phyloP scores from a whole-genome alignment of 2,329 filamentous ascomycete genomes.

The Neocatenulostroma microsporum region DNA sequence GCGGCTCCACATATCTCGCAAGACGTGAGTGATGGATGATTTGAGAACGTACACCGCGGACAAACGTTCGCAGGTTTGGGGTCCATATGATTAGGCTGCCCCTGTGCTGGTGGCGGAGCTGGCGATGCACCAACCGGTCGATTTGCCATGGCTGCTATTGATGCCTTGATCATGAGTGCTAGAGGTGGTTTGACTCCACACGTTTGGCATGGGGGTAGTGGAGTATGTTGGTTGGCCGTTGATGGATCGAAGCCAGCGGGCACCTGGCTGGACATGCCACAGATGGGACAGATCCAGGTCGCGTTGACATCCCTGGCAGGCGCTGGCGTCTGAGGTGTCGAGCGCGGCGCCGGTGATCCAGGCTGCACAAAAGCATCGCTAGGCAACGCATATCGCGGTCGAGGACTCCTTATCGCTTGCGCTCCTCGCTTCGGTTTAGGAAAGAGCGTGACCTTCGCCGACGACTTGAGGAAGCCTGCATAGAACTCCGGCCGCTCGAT shows the following conservation, averaged over 20 bases:
- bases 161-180: constrained; percentile 74
- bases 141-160: constrained; percentile 66
- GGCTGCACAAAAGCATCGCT: constrained; percentile 34
- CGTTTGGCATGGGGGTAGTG: constrained; percentile 76
- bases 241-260: constrained; percentile 88
- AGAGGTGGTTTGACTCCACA: constrained; percentile 91
- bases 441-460: constrained; percentile 81
- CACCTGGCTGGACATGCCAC: constrained; percentile 86
- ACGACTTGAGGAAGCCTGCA: constrained; percentile 89
- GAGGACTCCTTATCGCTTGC: constrained; percentile 45
- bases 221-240: constrained; percentile 69
- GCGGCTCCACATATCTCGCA: constrained; percentile 77
- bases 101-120: not conserved
- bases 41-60: constrained; percentile 85
- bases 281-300: constrained; percentile 95
- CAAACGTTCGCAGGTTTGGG: constrained; percentile 44
- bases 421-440: constrained; percentile 72
- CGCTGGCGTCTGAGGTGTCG: constrained; percentile 39
- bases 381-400: constrained; percentile 40
- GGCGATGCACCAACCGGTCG: constrained; percentile 28
- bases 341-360: constrained; percentile 41
- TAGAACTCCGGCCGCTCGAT: constrained; percentile 88
- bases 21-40: constrained; percentile 74
- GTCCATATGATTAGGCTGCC: constrained; percentile 1
- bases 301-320: constrained; percentile 48